phyloP scores from a whole-genome alignment of 768 basidiomycete genomes.

The Pholiota molesta region DNA sequence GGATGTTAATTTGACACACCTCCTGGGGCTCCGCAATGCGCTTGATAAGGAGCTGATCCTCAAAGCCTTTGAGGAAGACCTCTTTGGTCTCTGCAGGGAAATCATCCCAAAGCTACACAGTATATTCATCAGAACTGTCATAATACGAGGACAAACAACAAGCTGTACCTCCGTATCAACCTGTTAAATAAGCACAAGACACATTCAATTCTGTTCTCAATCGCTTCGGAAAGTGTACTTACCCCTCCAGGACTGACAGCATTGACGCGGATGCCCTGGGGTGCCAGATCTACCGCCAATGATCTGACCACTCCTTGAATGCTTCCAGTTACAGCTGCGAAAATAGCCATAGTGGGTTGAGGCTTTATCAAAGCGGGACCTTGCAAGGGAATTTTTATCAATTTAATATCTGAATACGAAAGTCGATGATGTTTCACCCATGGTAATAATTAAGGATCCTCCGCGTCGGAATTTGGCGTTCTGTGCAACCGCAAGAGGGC shows the following conservation, averaged over 20 bases:
- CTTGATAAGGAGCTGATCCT: slow-evolving; percentile 4
- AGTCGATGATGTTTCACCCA: background rate
- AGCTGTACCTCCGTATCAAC: slow-evolving; percentile 3
- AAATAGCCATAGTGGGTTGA: background rate
- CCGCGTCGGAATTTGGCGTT: slow-evolving; percentile 1
- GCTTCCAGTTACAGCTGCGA: background rate
- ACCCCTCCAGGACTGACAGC: slow-evolving; percentile 6
- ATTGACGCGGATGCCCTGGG: slow-evolving; percentile 3
- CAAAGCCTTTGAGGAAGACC: background rate
- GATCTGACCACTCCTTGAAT: slow-evolving; percentile 2
- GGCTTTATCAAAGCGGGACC: background rate
- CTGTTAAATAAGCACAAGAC: background rate
- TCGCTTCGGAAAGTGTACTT: background rate
- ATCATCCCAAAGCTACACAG: background rate
- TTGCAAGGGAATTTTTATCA: background rate
- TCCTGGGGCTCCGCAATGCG: slow-evolving; percentile 6
- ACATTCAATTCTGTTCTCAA: too few relatives aligned
- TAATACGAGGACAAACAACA: background rate
- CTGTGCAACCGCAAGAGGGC: slow-evolving; percentile 7
- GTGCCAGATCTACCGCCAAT: slow-evolving; percentile 10
- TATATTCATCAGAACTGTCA: background rate
- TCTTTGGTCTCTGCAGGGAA: background rate
- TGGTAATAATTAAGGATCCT: slow-evolving; percentile 8
- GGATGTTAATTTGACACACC: background rate
- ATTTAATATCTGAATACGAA: background rate